These are phyloP conservation scores for Hypoxylon sp. DNA, from an alignment of 2,329 filamentous ascomycete species.

Conservation along the genomic window DNA sequence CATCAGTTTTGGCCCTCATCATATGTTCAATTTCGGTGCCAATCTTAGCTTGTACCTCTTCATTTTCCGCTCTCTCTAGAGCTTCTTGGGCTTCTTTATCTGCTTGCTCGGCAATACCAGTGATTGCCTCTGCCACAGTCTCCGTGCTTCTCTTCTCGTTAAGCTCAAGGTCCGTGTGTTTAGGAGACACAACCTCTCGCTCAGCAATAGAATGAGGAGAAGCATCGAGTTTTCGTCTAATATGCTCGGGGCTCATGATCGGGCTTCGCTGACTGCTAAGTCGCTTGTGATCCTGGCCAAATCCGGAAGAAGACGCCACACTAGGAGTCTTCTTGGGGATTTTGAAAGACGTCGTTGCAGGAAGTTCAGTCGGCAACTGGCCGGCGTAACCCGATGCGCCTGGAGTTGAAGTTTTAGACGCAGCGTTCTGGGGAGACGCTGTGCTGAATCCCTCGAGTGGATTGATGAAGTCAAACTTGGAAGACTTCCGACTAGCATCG, in stretches of 20 bases:
- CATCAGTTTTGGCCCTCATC: constrained; percentile 66
- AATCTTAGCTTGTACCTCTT: constrained; percentile 65
- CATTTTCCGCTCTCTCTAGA: constrained; percentile 69
- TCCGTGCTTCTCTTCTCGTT: constrained; percentile 64
- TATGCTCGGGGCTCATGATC: constrained; percentile 62
- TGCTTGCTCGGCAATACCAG: constrained; percentile 71
- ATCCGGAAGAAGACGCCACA: constrained; percentile 58
- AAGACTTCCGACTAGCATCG: constrained; percentile 47
- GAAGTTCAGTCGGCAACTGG: constrained; percentile 51
- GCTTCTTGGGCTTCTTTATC: constrained; percentile 74
- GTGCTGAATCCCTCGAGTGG: constrained; percentile 61
- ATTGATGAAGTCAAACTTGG: constrained; percentile 57
- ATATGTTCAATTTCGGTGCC: constrained; percentile 65
- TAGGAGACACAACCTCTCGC: constrained; percentile 31
- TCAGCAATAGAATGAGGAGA: constrained; percentile 51
- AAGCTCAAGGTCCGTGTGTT: constrained; percentile 17
- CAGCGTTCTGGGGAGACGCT: constrained; percentile 60
- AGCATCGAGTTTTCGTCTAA: constrained; percentile 53
- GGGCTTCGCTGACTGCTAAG: constrained; percentile 62
- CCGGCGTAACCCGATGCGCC: constrained; percentile 48
- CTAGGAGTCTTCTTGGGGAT: constrained; percentile 66
- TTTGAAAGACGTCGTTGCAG: constrained; percentile 60
- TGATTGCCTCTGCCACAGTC: constrained; percentile 79
- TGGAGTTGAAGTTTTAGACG: constrained; percentile 59
- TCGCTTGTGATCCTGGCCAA: constrained; percentile 60